phyloP scores from a whole-genome alignment of 2,329 filamentous ascomycete genomes.

The Colletotrichum lupini region DNA sequence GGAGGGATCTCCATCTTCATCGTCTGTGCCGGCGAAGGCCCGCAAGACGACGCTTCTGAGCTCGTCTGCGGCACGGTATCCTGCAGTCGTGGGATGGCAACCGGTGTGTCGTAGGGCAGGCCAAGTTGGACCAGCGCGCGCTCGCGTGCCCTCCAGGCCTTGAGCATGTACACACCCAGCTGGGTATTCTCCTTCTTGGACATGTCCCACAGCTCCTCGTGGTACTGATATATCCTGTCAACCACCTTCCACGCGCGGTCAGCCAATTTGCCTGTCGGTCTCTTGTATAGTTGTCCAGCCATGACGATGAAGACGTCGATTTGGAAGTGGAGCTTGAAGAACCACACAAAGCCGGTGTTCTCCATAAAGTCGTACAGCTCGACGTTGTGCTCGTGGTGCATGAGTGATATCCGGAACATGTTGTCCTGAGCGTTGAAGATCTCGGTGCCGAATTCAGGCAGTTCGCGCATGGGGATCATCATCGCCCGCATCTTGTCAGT shows the following conservation, averaged over 20 bases:
- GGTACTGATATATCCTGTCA: conserved; percentile 58
- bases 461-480: conserved; percentile 57
- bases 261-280: conserved; percentile 58
- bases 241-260: conserved; percentile 65
- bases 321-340: conserved; percentile 64
- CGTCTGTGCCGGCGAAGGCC: conserved; percentile 42
- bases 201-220: conserved; percentile 63
- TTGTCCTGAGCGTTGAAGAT: conserved; percentile 62
- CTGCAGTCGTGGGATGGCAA: conserved; percentile 58
- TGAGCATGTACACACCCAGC: conserved; percentile 60
- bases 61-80: conserved; percentile 53
- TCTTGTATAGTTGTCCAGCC: conserved; percentile 63
- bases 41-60: conserved; percentile 44
- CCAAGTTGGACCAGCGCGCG: conserved; percentile 51
- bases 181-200: conserved; percentile 55
- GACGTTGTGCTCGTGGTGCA: conserved; percentile 59
- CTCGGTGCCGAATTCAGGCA: conserved; percentile 62
- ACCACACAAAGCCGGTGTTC: conserved; percentile 65
- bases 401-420: conserved; percentile 65
- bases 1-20: conserved; percentile 39
- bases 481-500: conserved; percentile 61
- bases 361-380: conserved; percentile 55
- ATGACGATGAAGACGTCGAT: conserved; percentile 66
- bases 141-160: conserved; percentile 65
- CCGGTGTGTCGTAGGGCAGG: conserved; percentile 52